Percentiles rank a stretch among this genome's conserved stretches.
Evolutionary conservation across 441 rosid species (phyloP).

Genomic region (Gossypium aridum): DNA sequence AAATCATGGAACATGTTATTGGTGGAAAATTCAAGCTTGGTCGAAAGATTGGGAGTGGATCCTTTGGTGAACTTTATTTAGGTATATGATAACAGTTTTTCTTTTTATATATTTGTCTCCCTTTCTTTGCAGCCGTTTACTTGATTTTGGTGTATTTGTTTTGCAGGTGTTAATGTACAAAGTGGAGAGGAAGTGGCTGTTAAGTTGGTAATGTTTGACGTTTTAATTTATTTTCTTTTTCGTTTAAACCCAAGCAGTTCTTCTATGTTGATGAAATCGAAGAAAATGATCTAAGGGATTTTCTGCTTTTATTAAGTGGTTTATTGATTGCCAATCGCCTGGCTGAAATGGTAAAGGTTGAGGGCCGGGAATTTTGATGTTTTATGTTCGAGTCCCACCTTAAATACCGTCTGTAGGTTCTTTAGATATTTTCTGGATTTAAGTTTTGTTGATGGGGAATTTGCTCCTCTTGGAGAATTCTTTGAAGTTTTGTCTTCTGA

Average conservation of each 20-base stretch:
- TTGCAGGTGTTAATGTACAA: slow-evolving; percentile 50
- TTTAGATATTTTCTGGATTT: too few species aligned
- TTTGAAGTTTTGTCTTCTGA: too few species aligned
- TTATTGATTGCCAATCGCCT: neutral
- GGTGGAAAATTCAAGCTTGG: slow-evolving; percentile 70
- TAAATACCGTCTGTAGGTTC: too few species aligned
- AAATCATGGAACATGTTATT: slow-evolving; percentile 41
- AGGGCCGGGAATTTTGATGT: too few species aligned
- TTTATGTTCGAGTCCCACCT: too few species aligned
- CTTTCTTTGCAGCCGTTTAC: neutral
- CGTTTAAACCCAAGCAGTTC: neutral
- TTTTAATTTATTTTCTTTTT: neutral
- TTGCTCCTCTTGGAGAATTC: too few species aligned
- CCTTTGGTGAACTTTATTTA: slow-evolving; percentile 59
- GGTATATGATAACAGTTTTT: slow-evolving; percentile 26
- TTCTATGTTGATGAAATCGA: neutral
- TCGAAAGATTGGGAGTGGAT: slow-evolving; percentile 69
- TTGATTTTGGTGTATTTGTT: neutral
- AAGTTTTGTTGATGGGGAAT: too few species aligned
- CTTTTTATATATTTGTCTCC: neutral
- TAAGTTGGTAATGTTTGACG: slow-evolving; percentile 43
- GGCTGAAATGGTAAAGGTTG: too few species aligned
- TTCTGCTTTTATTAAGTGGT: neutral
- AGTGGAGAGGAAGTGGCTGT: slow-evolving; percentile 72
- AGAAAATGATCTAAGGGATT: neutral